Percentiles rank a stretch among this genome's conserved stretches.
Evolutionary conservation across 2,329 filamentous ascomycete species (phyloP).

Genomic region (Stromatinia cepivora): DNA sequence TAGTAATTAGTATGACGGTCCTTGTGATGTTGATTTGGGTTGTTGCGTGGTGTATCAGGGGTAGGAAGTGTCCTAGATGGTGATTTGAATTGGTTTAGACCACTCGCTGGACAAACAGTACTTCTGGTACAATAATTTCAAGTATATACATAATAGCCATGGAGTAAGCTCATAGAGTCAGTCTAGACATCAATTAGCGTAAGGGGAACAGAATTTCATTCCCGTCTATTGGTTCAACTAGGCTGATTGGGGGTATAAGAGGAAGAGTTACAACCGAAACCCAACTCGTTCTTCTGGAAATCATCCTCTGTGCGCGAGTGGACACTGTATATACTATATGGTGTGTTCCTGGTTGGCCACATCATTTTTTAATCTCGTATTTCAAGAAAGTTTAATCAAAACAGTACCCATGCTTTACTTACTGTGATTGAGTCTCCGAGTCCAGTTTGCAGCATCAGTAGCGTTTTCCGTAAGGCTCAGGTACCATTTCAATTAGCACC

Average conservation of each 20-base stretch:
- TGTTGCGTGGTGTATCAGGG: neutral
- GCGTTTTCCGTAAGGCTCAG: conserved; percentile 15
- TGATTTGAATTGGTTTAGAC: conserved; percentile 4
- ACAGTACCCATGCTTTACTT: neutral
- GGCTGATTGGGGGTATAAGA: no score
- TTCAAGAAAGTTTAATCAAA: neutral
- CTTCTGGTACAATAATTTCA: neutral
- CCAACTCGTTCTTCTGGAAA: neutral
- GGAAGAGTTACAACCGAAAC: neutral
- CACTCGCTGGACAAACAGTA: neutral
- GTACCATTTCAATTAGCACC: conserved; percentile 1
- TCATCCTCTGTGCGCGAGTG: conserved; percentile 2
- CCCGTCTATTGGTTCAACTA: no score
- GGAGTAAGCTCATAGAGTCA: neutral
- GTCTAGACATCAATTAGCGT: no score
- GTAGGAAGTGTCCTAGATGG: neutral
- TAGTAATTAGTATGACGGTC: neutral
- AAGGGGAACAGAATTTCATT: no score
- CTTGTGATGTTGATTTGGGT: neutral
- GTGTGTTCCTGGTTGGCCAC: conserved; percentile 10
- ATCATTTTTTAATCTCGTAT: conserved; percentile 15
- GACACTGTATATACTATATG: neutral
- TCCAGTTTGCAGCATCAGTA: neutral
- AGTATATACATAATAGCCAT: neutral
- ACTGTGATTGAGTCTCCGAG: neutral